Evolutionary conservation across 306 rosid genomes (phyloP).

Genomic region (Corylus heterophylla): DNA sequence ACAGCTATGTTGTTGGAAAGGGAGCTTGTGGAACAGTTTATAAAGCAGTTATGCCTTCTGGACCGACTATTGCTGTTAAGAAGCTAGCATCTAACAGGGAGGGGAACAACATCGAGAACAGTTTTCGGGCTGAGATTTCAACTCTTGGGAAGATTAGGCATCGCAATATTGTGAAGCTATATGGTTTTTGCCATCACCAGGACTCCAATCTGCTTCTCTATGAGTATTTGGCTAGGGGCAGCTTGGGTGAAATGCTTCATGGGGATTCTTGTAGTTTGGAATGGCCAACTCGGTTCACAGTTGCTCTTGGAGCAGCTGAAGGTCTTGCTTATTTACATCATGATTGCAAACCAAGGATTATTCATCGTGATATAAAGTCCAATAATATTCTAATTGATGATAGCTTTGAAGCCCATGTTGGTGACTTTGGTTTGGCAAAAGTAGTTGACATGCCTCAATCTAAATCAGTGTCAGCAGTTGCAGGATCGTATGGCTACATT

Average conservation of each 20-base stretch:
- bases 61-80: slow-evolving; percentile 82
- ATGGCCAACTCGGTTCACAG: slow-evolving; percentile 80
- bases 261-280: slow-evolving; percentile 64
- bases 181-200: slow-evolving; percentile 86
- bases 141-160: slow-evolving; percentile 96
- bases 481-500: slow-evolving; percentile 97
- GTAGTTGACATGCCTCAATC: slow-evolving; percentile 98
- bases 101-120: slow-evolving; percentile 73
- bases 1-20: slow-evolving; percentile 71
- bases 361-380: slow-evolving; percentile 94
- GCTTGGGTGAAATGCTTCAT: slow-evolving; percentile 91
- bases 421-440: slow-evolving; percentile 98
- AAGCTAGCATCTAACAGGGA: slow-evolving; percentile 86
- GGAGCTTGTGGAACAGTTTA: slow-evolving; percentile 98
- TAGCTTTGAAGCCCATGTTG: slow-evolving; percentile 91
- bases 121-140: slow-evolving; percentile 85
- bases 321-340: slow-evolving; percentile 98
- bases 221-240: slow-evolving; percentile 90
- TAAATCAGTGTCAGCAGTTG: slow-evolving; percentile 96
- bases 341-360: slow-evolving; percentile 90
- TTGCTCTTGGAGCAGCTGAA: slow-evolving; percentile 98
- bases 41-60: slow-evolving; percentile 73
- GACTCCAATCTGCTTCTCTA: slow-evolving; percentile 89
- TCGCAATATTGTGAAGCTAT: slow-evolving; percentile 86
- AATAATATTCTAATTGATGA: slow-evolving; percentile 89